A percentile compares a stretch with the other conserved stretches of the same genome.
Conservation (phyloP, 1,284 basidiomycete species). For the Kalmanozyma brasiliensis region DNA sequence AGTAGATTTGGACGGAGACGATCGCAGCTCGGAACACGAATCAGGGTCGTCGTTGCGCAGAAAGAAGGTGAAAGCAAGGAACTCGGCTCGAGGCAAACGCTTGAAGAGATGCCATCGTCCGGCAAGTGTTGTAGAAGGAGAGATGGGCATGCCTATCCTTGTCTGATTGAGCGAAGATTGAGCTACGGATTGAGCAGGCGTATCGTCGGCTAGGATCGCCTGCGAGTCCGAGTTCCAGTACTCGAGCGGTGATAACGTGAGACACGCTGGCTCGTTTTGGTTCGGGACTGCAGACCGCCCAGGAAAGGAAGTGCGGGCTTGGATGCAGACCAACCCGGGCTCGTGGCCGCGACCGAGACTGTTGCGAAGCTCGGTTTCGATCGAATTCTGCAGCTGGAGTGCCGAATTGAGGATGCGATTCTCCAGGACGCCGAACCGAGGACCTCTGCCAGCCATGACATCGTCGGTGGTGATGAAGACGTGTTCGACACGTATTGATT, state of each 20-base stretch:
- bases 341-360: neutral
- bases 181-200: conserved; percentile 50
- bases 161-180: conserved; percentile 44
- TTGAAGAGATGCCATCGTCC: conserved; percentile 64
- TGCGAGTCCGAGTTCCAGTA: conserved; percentile 52
- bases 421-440: conserved; percentile 57
- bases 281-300: conserved; percentile 8
- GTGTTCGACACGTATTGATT: conserved; percentile 56
- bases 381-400: conserved; percentile 51
- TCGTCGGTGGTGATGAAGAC: conserved; percentile 65
- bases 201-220: conserved; percentile 35
- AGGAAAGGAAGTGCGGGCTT: conserved; percentile 36
- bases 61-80: conserved; percentile 64
- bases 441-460: conserved; percentile 55
- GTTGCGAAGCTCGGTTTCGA: conserved; percentile 35
- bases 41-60: conserved; percentile 23
- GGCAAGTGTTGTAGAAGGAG: conserved; percentile 60
- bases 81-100: conserved; percentile 62
- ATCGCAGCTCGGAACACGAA: conserved; percentile 10
- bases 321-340: conserved; percentile 16
- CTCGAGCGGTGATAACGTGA: conserved; percentile 61
- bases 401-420: conserved; percentile 58
- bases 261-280: conserved; percentile 26
- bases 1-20: neutral
- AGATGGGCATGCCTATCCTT: conserved; percentile 46